Base-by-base conservation (phyloP, 2,329 filamentous ascomycete genomes). In the Monosporascus sp. region DNA sequence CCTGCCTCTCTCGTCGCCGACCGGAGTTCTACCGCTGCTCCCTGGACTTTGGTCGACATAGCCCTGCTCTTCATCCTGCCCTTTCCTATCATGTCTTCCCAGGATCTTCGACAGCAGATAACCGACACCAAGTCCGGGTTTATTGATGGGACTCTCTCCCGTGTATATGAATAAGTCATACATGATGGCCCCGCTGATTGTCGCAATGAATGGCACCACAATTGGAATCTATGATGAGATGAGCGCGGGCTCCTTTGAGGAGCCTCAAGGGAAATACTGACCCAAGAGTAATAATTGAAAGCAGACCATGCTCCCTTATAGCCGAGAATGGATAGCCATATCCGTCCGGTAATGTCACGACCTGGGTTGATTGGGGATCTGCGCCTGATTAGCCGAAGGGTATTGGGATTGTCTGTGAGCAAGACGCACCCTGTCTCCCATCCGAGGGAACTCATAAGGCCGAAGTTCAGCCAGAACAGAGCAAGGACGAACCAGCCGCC, bases 221-320 rank as follows among this genome's bases (percentile, higher is more conserved):
- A 90, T 86, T 0, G 87, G 87, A 20, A 90, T 80, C 84, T 86
- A 45, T 5, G 54, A 11, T 17, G 22, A 6, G 11, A 54, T 18
- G 25, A 27, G 45, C 25, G 20, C 39, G 36, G 38, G 34, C 8
- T 20, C 27, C 11, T 14, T 9, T 6, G 18, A 9, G 7, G 31
- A 3, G 27, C 9, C 9, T 31, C 27, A 11, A 31, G 36, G 25
- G 39, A n/a, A 3, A 31, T 20, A 27, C 73, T 59, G 70, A 85
- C 82, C 85, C 85, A 90, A 65, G 89, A 89, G 64, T 89, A 90
- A 63, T 89, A 87, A 14, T 76, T 76, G 2, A 85, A 85, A 1
- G 83, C 80, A 9, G 75, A 77, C 82, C 84, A 90, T 0, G 89
- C 86, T 48, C 67, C 68, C 1, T 84, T 84, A 63, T 90, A 90